These are phyloP conservation scores for Boletus hoseneyae DNA, from an alignment of 1,284 basidiomycete genomes.

Conservation along the genomic window DNA sequence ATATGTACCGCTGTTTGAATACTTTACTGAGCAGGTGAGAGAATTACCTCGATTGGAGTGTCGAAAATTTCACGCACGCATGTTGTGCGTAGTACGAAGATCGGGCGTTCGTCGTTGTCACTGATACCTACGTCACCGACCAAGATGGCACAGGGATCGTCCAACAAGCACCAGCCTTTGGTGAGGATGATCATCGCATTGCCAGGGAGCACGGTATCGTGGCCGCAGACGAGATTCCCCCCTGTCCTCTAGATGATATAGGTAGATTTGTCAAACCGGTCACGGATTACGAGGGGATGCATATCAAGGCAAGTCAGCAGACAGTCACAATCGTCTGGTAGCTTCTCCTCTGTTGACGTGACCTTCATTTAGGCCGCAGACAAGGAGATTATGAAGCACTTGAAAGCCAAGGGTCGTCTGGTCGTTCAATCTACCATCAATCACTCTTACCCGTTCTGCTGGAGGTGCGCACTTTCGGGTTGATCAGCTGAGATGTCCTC, in stretches of 20 bases:
- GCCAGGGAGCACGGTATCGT: constrained; percentile 83
- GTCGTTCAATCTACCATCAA: constrained; percentile 85
- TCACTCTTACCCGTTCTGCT: constrained; percentile 97
- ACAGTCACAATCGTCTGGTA: not conserved
- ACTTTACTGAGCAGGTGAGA: constrained; percentile 87
- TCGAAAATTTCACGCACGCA: not conserved
- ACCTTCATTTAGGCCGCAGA: constrained; percentile 70
- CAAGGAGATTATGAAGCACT: constrained; percentile 88
- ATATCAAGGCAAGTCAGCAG: constrained; percentile 75
- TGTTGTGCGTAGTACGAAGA: constrained; percentile 70
- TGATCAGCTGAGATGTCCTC: not conserved
- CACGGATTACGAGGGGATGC: constrained; percentile 84
- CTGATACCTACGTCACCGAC: constrained; percentile 93
- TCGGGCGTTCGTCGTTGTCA: constrained; percentile 86
- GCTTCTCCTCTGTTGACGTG: constrained; percentile 1
- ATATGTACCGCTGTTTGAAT: constrained; percentile 95
- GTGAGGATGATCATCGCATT: constrained; percentile 98
- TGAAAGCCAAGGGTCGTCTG: constrained; percentile 87
- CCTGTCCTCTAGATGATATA: constrained; percentile 91
- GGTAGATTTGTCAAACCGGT: constrained; percentile 90
- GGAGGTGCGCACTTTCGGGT: constrained; percentile 59
- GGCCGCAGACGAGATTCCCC: constrained; percentile 85
- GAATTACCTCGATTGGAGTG: not conserved
- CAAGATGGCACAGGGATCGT: constrained; percentile 97
- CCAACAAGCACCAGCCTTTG: constrained; percentile 97